Conservation (phyloP, 805 yeast genomes). For the Yamadazyma ubonensis region DNA sequence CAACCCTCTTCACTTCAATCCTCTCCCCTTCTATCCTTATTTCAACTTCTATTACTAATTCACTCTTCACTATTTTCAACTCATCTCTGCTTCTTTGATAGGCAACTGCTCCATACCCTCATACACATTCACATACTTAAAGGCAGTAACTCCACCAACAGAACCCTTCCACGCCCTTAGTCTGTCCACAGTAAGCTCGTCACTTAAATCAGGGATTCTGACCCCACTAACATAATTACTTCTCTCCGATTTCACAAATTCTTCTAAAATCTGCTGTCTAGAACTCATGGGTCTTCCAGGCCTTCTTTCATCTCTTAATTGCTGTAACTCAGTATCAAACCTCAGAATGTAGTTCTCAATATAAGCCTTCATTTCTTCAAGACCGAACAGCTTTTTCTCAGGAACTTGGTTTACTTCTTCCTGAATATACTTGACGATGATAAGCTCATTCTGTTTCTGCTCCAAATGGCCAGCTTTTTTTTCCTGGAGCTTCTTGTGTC, state of each 20-base stretch:
- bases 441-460: slow-evolving; percentile 58
- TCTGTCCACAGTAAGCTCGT: slow-evolving; percentile 53
- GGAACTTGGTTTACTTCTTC: slow-evolving; percentile 32
- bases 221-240: slow-evolving; percentile 67
- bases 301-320: slow-evolving; percentile 61
- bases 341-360: slow-evolving; percentile 63
- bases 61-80: no score
- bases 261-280: slow-evolving; percentile 66
- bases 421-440: slow-evolving; percentile 54
- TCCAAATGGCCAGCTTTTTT: slow-evolving; percentile 58
- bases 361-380: slow-evolving; percentile 60
- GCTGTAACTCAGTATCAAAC: slow-evolving; percentile 73
- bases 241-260: slow-evolving; percentile 57
- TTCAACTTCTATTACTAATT: no score
- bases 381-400: slow-evolving; percentile 37
- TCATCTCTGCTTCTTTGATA: slow-evolving; percentile 21
- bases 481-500: slow-evolving; percentile 69
- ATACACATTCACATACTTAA: slow-evolving; percentile 48
- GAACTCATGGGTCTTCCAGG: slow-evolving; percentile 84
- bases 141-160: slow-evolving; percentile 68
- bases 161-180: slow-evolving; percentile 80
- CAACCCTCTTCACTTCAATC: neutral
- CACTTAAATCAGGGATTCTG: slow-evolving; percentile 69
- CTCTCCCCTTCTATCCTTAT: neutral
- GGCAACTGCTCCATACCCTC: slow-evolving; percentile 29